Base-by-base conservation (phyloP, 768 basidiomycete genomes). In the Xerocomellus amylosporus region DNA sequence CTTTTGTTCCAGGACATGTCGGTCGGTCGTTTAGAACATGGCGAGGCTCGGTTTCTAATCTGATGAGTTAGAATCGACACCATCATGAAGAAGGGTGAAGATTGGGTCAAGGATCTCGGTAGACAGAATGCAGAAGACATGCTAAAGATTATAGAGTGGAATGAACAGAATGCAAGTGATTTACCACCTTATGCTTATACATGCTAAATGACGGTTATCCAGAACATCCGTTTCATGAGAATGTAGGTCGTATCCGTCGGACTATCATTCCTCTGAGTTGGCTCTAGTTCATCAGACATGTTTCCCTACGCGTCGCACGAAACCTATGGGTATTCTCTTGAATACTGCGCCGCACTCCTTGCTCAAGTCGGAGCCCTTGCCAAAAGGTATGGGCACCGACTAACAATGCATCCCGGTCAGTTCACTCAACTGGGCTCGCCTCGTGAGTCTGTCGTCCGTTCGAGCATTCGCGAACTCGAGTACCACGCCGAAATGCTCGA, bases 401-500 rank as follows among this genome's bases (percentile, higher is more conserved):
- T 98, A 46, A 97, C 93, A 0, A 79, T 84, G 8, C 93, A 97
- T 69, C 93, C 94, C 0, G 93, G 93, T 2, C 93, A 94, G 72
- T 95, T 79, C 62, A 90, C 87, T 0, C 87, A 87, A 61, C 69
- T 98, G 3, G 93, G 88, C 7, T 90, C 87, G 28, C 93, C 91
- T 1, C 87, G 80, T 44, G 77, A 82, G 15, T 77, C 76, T 10
- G 95, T 97, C 14, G 78, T 95, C 10, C 77, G 82, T 28, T 82
- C 90, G 4, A 83, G 90, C 17, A 74, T 95, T 10, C 77, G 88
- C 15, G 94, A 98, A 55, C 76, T 98, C 26, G 75, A 78, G 22
- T 96, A 98, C 65, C 95, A 98, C 56, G 84, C 84, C 55, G 85
- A 95, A 69, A 88, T 97, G 80, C 76, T 96, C 66, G 88, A 92